A percentile compares a stretch with the other conserved stretches of the same genome.
Conservation (phyloP, 805 yeast species). For the Vanderwaltozyma polyspora region DNA sequence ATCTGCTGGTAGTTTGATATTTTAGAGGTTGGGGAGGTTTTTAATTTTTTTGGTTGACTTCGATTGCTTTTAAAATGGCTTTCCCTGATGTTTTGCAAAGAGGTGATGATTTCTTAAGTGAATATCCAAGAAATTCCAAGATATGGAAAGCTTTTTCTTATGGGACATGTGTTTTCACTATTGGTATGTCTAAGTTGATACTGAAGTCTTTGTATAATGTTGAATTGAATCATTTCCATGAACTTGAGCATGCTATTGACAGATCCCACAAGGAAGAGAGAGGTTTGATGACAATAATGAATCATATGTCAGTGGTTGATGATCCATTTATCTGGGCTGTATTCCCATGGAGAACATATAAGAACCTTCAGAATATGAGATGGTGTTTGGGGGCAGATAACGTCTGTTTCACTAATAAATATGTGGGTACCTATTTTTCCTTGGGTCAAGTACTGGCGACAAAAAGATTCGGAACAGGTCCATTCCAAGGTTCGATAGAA, state of each 20-base stretch:
- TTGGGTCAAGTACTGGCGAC: conserved; percentile 84
- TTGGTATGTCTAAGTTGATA: conserved; percentile 51
- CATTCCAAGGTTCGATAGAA: conserved; percentile 83
- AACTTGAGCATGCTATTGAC: conserved; percentile 52
- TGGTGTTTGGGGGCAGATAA: conserved; percentile 96
- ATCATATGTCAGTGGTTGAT: conserved; percentile 84
- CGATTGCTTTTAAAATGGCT: conserved; percentile 39
- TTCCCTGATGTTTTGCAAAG: conserved; percentile 54
- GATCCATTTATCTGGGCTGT: conserved; percentile 89
- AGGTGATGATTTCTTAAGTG: conserved; percentile 59
- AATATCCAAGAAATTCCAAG: conserved; percentile 46
- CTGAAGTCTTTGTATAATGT: conserved; percentile 56
- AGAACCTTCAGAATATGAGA: conserved; percentile 55
- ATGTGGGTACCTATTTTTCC: conserved; percentile 54
- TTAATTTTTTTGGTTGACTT: too few species aligned
- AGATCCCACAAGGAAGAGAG: conserved; percentile 57
- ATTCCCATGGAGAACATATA: conserved; percentile 59
- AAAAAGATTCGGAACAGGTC: conserved; percentile 82
- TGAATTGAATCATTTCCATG: conserved; percentile 47
- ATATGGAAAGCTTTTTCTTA: conserved; percentile 63
- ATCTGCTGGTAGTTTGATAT: too few species aligned
- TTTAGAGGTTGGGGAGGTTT: too few species aligned
- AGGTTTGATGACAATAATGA: conserved; percentile 76
- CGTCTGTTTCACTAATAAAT: conserved; percentile 59
- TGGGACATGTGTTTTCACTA: conserved; percentile 55